Evolutionary conservation across 1,284 basidiomycete species (phyloP).

Genomic region (Microbotryum saponariae): DNA sequence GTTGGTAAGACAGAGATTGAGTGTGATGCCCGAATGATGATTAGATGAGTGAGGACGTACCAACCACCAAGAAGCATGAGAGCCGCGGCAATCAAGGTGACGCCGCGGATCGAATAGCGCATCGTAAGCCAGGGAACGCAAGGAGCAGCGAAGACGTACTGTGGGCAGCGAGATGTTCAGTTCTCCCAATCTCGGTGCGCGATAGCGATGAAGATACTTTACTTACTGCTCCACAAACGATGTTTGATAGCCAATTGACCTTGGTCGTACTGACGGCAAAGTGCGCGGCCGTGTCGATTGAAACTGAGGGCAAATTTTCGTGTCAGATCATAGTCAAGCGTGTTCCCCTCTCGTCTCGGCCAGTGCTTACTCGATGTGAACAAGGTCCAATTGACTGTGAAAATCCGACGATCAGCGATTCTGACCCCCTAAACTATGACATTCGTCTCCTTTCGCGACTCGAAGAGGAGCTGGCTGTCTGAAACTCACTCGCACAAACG

Average conservation of each 20-base stretch:
- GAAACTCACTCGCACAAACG: background rate
- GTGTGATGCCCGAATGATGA: no score
- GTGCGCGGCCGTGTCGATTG: background rate
- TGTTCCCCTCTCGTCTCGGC: no score
- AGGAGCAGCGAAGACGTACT: conserved; percentile 5
- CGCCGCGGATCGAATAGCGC: background rate
- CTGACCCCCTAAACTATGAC: background rate
- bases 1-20: background rate
- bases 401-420: background rate
- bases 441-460: background rate
- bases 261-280: background rate
- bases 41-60: background rate
- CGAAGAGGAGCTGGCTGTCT: no score
- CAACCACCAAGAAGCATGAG: background rate
- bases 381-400: conserved; percentile 3
- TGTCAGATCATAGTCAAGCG: no score
- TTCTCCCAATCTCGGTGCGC: no score
- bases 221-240: background rate
- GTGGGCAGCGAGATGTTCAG: background rate
- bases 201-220: no score
- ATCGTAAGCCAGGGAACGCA: background rate
- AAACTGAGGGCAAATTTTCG: background rate
- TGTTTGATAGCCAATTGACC: conserved; percentile 7
- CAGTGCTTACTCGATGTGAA: conserved; percentile 1
- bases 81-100: background rate